Percentiles rank a stretch among this genome's conserved stretches.
These are phyloP conservation scores for Paspalum notatum DNA, from an alignment of 176 grass and related monocot species.

Conservation along the genomic window DNA sequence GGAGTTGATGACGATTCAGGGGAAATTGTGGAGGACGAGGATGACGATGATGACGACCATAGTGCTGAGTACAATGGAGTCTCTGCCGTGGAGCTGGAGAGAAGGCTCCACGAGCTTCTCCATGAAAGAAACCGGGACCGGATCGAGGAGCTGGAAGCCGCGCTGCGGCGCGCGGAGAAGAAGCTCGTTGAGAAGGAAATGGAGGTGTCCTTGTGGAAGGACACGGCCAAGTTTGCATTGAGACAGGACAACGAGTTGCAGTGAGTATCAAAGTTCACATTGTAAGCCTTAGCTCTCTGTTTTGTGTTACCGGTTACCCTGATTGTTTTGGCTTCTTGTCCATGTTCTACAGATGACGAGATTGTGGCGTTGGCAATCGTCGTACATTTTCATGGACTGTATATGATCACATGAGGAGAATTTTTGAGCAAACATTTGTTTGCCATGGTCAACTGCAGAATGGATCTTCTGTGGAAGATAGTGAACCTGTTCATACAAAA, in stretches of 20 bases:
- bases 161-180: slow-evolving; percentile 44
- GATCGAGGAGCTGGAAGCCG: slow-evolving; percentile 53
- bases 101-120: slow-evolving; percentile 61
- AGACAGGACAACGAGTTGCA: slow-evolving; percentile 13
- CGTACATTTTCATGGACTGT: background rate
- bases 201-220: slow-evolving; percentile 51
- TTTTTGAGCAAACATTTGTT: background rate
- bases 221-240: slow-evolving; percentile 44
- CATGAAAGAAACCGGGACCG: slow-evolving; percentile 50
- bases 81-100: slow-evolving; percentile 43
- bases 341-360: slow-evolving; percentile 23
- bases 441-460: background rate
- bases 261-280: slow-evolving; percentile 8
- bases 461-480: background rate
- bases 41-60: background rate
- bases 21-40: background rate
- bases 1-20: background rate
- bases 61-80: slow-evolving; percentile 22
- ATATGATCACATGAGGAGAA: background rate
- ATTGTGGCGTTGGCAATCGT: background rate
- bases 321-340: background rate
- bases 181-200: slow-evolving; percentile 55
- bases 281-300: background rate
- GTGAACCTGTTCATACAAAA: slow-evolving; percentile 39
- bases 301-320: background rate